phyloP scores from a whole-genome alignment of 805 yeast species.

The Kazachstania kunashirensis region DNA sequence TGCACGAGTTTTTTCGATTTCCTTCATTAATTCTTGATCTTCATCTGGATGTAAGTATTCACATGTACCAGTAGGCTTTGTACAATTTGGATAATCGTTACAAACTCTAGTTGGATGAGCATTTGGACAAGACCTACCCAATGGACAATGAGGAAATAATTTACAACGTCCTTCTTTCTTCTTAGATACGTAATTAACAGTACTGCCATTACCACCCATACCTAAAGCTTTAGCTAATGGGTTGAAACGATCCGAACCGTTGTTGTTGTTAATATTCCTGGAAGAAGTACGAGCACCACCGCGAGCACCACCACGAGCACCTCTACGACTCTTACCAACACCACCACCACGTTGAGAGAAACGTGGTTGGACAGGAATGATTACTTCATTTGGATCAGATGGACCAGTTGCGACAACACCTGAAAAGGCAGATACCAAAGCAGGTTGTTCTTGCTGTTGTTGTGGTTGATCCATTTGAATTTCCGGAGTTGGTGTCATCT shows the following conservation, averaged over 20 bases:
- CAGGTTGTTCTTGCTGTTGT: conserved; percentile 10
- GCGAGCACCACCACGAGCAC: conserved; percentile 15
- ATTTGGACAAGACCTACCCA: conserved; percentile 54
- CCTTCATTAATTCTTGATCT: conserved; percentile 64
- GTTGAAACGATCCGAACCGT: conserved; percentile 27
- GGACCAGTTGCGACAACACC: conserved; percentile 17
- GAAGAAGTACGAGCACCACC: conserved; percentile 15
- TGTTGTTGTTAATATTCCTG: conserved; percentile 16
- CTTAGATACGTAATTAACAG: conserved; percentile 32
- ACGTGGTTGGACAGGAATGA: conserved; percentile 12
- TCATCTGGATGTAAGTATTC: conserved; percentile 76
- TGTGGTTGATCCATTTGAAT: conserved; percentile 8
- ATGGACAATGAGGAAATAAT: conserved; percentile 60
- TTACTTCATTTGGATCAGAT: conserved; percentile 6
- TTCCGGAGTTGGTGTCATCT: too few species aligned
- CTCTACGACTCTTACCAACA: conserved; percentile 10
- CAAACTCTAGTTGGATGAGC: conserved; percentile 78
- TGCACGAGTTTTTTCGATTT: conserved; percentile 52
- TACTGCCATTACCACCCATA: conserved; percentile 15
- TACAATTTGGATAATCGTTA: conserved; percentile 66
- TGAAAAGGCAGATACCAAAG: conserved; percentile 24
- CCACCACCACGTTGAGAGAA: conserved; percentile 17
- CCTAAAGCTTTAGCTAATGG: conserved; percentile 34
- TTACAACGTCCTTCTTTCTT: conserved; percentile 57
- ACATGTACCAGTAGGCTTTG: conserved; percentile 75